Percentiles rank a stretch among this genome's conserved stretches.
phyloP scores from a whole-genome alignment of 2,329 filamentous ascomycete species.

The Ophiostoma piceae region DNA sequence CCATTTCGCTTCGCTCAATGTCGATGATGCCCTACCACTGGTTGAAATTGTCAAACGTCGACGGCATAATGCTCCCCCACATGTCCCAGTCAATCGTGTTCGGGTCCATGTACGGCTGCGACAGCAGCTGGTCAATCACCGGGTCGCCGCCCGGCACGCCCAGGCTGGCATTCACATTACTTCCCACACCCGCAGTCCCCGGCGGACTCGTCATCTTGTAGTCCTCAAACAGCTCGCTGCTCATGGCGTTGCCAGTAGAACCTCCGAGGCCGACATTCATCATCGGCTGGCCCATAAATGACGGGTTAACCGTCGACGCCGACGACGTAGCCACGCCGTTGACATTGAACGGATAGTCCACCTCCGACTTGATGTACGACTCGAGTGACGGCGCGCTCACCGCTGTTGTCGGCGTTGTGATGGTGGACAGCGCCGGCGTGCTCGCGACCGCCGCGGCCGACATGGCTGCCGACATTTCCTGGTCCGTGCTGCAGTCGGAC shows the following conservation, averaged over 20 bases:
- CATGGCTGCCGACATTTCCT: neutral
- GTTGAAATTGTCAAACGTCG: constrained; percentile 29
- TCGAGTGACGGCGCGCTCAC: neutral
- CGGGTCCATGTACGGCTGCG: constrained; percentile 41
- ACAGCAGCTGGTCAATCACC: constrained; percentile 42
- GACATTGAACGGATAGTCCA: neutral
- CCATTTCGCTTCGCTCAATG: too few relatives aligned
- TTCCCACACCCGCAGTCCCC: neutral
- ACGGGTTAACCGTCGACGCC: neutral
- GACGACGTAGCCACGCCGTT: neutral
- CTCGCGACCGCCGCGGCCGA: neutral
- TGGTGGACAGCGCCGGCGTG: neutral
- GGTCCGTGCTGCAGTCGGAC: constrained; percentile 7
- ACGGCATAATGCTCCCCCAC: constrained; percentile 33
- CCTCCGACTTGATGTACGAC: neutral
- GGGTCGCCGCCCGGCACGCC: constrained; percentile 26
- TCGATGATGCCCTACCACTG: constrained; percentile 7
- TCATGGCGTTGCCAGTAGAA: neutral
- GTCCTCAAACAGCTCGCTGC: constrained; percentile 5
- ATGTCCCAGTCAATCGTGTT: constrained; percentile 45
- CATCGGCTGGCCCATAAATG: constrained; percentile 8
- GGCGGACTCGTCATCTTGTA: neutral
- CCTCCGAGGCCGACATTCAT: neutral
- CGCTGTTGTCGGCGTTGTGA: neutral
- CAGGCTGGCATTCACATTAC: neutral